Evolutionary conservation across 306 rosid genomes (phyloP).

Genomic region (Cucumis cinereus): DNA sequence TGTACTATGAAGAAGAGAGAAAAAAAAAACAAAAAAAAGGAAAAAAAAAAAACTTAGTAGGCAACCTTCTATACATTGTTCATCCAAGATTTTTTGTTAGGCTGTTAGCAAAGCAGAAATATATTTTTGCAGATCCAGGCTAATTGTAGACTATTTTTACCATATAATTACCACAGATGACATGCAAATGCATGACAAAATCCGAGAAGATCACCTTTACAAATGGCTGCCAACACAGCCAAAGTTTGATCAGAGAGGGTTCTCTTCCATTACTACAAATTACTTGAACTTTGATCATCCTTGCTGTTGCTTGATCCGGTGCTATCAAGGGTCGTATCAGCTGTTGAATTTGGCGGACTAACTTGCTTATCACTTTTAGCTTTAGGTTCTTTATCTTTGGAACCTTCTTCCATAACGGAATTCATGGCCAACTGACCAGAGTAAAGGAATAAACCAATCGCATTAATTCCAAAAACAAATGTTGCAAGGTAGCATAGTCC

Average conservation of each 20-base stretch:
- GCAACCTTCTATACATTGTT: not conserved
- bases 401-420: conserved; percentile 41
- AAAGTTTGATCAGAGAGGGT: not conserved
- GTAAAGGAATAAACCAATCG: conserved; percentile 69
- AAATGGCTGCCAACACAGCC: conserved; percentile 4
- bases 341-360: conserved; percentile 27
- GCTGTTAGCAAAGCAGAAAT: not conserved
- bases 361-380: conserved; percentile 26
- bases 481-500: conserved; percentile 92
- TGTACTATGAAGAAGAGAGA: too few relatives aligned
- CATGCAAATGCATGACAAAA: not conserved
- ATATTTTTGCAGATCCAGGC: not conserved
- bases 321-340: conserved; percentile 24
- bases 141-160: not conserved
- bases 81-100: not conserved
- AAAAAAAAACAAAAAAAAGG: too few relatives aligned
- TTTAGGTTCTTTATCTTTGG: conserved; percentile 28
- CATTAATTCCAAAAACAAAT: conserved; percentile 73
- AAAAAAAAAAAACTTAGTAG: not conserved
- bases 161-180: not conserved
- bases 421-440: conserved; percentile 70
- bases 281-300: conserved; percentile 43
- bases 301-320: conserved; percentile 29
- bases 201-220: conserved; percentile 13
- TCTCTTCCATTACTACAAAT: conserved; percentile 17